Percentiles rank a stretch among this genome's conserved stretches.
Evolutionary conservation across 805 yeast species (phyloP).

Genomic region (Zygosaccharomyces bailii): DNA sequence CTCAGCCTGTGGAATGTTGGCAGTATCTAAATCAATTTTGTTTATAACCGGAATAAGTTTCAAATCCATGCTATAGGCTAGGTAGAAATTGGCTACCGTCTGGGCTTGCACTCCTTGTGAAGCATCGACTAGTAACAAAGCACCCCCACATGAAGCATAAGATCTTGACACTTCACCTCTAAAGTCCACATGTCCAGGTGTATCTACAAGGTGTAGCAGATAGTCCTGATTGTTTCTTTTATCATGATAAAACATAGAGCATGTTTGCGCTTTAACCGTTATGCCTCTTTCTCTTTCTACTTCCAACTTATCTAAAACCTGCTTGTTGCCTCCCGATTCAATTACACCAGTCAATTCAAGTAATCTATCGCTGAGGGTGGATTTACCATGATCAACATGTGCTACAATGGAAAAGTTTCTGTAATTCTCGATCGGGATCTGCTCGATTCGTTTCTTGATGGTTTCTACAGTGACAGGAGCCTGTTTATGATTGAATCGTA

Average conservation of each 20-base stretch:
- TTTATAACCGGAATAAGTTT: conserved; percentile 84
- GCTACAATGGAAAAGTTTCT: conserved; percentile 94
- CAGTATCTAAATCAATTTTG: conserved; percentile 80
- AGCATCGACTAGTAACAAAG: conserved; percentile 85
- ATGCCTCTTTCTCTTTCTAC: conserved; percentile 96
- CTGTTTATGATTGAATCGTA: conserved; percentile 17
- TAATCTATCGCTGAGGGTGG: conserved; percentile 84
- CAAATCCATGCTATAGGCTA: conserved; percentile 83
- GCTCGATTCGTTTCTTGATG: conserved; percentile 59
- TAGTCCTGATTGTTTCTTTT: conserved; percentile 62
- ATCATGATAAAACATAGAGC: conserved; percentile 80
- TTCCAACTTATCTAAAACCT: conserved; percentile 85
- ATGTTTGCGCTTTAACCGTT: conserved; percentile 95
- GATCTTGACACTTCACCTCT: conserved; percentile 84
- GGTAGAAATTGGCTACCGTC: conserved; percentile 93
- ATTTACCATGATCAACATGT: conserved; percentile 87
- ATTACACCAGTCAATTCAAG: conserved; percentile 88
- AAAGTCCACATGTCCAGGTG: conserved; percentile 98
- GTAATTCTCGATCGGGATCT: conserved; percentile 77
- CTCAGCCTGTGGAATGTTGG: conserved; percentile 74
- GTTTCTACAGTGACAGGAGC: conserved; percentile 10
- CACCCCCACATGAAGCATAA: conserved; percentile 96
- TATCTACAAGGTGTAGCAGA: conserved; percentile 85
- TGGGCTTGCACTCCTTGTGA: conserved; percentile 97
- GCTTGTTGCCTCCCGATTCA: conserved; percentile 67